A percentile compares a stretch with the other conserved stretches of the same genome.
Evolutionary conservation across 2,329 filamentous ascomycete species (phyloP).

Genomic region (Verticillium albo-atrum): DNA sequence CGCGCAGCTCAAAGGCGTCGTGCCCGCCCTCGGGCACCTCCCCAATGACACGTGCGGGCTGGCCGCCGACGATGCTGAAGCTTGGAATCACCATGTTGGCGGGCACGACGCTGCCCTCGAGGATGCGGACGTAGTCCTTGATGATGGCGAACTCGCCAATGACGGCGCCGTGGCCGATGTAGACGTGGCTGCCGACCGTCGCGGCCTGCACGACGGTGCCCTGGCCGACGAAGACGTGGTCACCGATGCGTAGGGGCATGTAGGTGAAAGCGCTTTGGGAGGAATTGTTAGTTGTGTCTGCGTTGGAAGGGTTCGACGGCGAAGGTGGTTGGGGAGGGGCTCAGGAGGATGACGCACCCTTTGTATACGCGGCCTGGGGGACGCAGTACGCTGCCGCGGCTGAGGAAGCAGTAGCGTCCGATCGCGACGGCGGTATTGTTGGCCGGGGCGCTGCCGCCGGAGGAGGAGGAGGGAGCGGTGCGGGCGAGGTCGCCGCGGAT

Average conservation of each 20-base stretch:
- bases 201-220: conserved; percentile 76
- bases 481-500: conserved; percentile 84
- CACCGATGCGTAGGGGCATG: conserved; percentile 87
- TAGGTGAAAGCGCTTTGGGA: conserved; percentile 58
- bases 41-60: conserved; percentile 73
- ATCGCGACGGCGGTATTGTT: conserved; percentile 74
- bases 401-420: conserved; percentile 87
- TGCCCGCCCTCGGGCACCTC: conserved; percentile 71
- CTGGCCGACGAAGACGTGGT: conserved; percentile 87
- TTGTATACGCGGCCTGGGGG: conserved; percentile 81
- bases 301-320: not conserved
- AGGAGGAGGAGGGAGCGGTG: conserved; percentile 39
- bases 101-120: conserved; percentile 81
- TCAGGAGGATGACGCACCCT: conserved; percentile 39
- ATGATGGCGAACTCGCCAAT: conserved; percentile 86
- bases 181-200: conserved; percentile 77
- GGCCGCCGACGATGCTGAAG: conserved; percentile 84
- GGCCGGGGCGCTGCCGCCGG: conserved; percentile 32
- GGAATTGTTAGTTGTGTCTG: not conserved
- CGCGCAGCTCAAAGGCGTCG: conserved; percentile 60
- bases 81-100: conserved; percentile 88
- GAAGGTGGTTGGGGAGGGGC: not conserved
- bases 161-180: conserved; percentile 72
- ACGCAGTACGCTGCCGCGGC: conserved; percentile 70
- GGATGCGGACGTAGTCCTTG: conserved; percentile 86